phyloP scores from a whole-genome alignment of 208 protist species.

The Tritrichomonas musculus region DNA sequence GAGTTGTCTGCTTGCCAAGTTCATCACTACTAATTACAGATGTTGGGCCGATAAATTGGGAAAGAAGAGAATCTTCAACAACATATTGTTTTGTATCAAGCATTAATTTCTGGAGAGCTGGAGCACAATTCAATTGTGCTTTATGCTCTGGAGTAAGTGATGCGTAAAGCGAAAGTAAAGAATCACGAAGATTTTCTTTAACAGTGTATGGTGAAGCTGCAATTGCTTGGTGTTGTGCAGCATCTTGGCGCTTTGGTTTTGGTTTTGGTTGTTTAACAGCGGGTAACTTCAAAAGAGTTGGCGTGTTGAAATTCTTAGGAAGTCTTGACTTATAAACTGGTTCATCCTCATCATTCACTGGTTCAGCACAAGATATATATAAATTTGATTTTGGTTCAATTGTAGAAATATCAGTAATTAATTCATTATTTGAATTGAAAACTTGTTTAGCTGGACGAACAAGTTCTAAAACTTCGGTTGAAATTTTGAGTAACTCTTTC shows the following conservation, averaged over 20 bases:
- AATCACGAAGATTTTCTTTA: neutral
- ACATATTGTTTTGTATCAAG: neutral
- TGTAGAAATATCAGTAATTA: neutral
- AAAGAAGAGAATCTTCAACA: neutral
- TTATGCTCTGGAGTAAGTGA: neutral
- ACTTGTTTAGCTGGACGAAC: neutral
- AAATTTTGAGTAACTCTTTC: neutral
- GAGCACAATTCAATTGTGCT: neutral
- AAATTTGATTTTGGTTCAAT: neutral
- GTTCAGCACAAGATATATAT: neutral
- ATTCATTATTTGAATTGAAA: neutral
- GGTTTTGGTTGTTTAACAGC: neutral
- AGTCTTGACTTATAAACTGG: neutral
- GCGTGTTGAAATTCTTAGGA: neutral
- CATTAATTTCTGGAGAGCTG: neutral
- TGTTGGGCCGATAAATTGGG: constrained; percentile 2
- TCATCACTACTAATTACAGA: neutral
- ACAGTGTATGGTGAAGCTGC: constrained; percentile 1
- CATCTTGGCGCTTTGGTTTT: neutral
- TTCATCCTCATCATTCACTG: neutral
- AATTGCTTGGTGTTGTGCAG: neutral
- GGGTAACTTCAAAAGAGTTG: neutral
- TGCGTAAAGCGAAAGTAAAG: neutral
- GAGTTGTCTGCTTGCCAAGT: neutral
- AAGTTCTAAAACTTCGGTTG: neutral